Conservation (phyloP, 257 asterid genomes). For the Osmanthus fragrans region DNA sequence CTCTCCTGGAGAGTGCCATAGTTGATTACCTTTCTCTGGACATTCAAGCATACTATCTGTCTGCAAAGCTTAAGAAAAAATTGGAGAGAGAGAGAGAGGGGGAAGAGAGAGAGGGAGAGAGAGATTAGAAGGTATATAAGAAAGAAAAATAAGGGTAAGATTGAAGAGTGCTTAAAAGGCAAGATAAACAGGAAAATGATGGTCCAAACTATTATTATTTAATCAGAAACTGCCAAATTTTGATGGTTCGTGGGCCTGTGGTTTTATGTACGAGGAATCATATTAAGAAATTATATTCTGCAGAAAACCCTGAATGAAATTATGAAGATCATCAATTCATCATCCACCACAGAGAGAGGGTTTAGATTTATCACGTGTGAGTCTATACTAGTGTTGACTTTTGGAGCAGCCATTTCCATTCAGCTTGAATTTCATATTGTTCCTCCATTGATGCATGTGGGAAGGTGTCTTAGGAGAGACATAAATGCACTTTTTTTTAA, state of each 20-base stretch:
- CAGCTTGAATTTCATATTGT: constrained; percentile 8
- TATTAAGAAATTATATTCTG: background rate
- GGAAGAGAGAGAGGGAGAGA: background rate
- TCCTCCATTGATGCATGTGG: constrained; percentile 20
- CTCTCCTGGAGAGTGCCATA: background rate
- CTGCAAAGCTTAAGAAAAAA: constrained; percentile 33
- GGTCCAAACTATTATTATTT: constrained; percentile 38
- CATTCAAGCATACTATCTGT: constrained; percentile 82
- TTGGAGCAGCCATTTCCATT: background rate
- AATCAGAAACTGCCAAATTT: constrained; percentile 27
- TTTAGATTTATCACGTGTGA: constrained; percentile 25
- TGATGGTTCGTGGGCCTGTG: constrained; percentile 19
- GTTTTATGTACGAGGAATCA: constrained; percentile 46
- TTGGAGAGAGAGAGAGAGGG: constrained; percentile 23
- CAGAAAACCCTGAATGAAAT: background rate
- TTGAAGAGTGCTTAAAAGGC: constrained; percentile 78
- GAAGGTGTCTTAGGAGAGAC: constrained; percentile 5
- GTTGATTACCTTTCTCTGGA: constrained; percentile 70
- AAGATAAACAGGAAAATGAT: constrained; percentile 51
- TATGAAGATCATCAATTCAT: background rate
- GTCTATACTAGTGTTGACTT: constrained; percentile 28
- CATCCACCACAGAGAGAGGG: background rate
- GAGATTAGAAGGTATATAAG: constrained; percentile 24
- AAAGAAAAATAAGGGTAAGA: constrained; percentile 23
- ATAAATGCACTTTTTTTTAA: background rate